A percentile compares a stretch with the other conserved stretches of the same genome.
phyloP scores from a whole-genome alignment of 164 flowering plant genomes.

The Amborella trichopoda region DNA sequence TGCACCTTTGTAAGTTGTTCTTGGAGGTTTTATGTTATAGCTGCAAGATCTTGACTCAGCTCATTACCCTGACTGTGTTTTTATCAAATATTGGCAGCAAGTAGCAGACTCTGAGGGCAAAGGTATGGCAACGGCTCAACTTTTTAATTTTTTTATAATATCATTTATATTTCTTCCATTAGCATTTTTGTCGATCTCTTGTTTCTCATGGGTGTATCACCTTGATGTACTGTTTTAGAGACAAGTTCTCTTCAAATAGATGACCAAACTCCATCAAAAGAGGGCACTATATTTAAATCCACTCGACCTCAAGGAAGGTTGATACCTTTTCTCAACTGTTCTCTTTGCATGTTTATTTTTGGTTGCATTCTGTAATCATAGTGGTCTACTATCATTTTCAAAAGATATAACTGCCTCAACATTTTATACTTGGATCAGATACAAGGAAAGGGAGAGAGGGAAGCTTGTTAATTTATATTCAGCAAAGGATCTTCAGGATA shows the following conservation, averaged over 20 bases:
- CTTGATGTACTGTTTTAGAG: conserved; percentile 23
- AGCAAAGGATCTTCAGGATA: conserved; percentile 86
- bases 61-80: no score
- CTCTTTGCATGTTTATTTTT: neutral
- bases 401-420: no score
- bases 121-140: conserved; percentile 22
- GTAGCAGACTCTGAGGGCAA: conserved; percentile 24
- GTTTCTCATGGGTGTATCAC: no score
- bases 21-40: no score
- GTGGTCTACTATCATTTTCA: no score
- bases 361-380: neutral
- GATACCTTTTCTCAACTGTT: conserved; percentile 2
- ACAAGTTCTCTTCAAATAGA: conserved; percentile 14
- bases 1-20: no score
- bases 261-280: conserved; percentile 16
- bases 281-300: conserved; percentile 26
- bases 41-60: no score
- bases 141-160: neutral
- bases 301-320: conserved; percentile 97
- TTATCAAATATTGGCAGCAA: conserved; percentile 59
- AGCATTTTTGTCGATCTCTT: no score
- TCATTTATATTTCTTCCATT: no score
- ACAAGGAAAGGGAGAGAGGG: conserved; percentile 83
- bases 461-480: conserved; percentile 75
- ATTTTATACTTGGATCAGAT: conserved; percentile 37